Conservation (phyloP, 176 grass and related monocot species). For the Avena eriantha region DNA sequence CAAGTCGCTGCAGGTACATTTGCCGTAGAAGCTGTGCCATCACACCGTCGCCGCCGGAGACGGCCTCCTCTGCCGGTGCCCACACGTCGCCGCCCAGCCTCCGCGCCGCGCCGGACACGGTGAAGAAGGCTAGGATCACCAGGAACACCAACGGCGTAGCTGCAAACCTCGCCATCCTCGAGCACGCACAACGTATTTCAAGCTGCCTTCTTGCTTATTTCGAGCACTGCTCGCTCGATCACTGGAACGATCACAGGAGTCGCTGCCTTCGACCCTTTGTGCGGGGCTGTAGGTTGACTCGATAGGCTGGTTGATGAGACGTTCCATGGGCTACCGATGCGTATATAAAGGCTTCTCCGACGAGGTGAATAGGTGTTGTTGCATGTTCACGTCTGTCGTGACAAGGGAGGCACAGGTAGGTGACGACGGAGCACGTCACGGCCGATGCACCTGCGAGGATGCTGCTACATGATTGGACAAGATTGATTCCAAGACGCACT, state of each 20-base stretch:
- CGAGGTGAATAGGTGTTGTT: background rate
- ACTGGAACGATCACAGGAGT: background rate
- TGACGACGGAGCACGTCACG: background rate
- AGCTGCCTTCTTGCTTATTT: background rate
- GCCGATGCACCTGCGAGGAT: slow-evolving; percentile 19
- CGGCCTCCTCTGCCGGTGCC: background rate
- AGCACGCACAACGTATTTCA: background rate
- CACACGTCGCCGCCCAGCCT: background rate
- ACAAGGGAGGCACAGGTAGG: background rate
- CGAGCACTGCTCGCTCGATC: background rate
- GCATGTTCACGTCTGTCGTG: slow-evolving; percentile 4
- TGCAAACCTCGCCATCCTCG: background rate
- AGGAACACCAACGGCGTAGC: background rate
- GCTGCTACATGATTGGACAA: background rate
- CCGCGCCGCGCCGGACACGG: background rate
- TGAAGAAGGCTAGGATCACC: slow-evolving; percentile 12
- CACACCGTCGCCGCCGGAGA: background rate
- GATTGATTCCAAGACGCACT: slow-evolving; percentile 21
- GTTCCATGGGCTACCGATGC: background rate
- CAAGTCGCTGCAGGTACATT: slow-evolving; percentile 44
- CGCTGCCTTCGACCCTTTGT: background rate
- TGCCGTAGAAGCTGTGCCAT: slow-evolving; percentile 11
- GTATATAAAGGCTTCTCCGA: background rate
- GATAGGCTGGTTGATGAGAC: background rate
- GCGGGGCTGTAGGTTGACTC: background rate